Evolutionary conservation across 2,329 filamentous ascomycete genomes (phyloP), one percentile per base, ranked within the genome.

Genomic region (Clonostachys sp.): DNA sequence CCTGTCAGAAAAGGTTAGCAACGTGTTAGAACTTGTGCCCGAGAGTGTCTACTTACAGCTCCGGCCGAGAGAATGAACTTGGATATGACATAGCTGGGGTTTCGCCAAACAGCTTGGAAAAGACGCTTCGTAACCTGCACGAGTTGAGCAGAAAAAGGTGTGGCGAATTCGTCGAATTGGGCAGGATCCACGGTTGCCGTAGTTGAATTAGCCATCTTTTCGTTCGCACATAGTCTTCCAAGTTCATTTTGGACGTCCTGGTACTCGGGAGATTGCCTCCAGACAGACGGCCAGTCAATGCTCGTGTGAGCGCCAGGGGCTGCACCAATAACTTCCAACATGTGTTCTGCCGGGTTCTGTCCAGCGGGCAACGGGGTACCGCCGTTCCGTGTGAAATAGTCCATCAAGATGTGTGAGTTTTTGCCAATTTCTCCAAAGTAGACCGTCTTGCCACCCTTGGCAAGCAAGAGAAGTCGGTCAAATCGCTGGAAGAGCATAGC

Each of bases 31-130:
- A 10, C 9, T 30, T 4, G 24, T 4, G 1, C 9, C 2, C 8
- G 24, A 30, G 24, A 30, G 24, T 10, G 8, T 30, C 24, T 30
- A 10, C 24, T 30, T 30, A 30, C 24, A 30, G 24, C 24, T 30
- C 24, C 65, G 18, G 78, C 69, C 60, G 84, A 89, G 16, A 95
- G 82, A 2, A 77, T 68, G 13, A 48, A 45, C 71, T 92, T 92
- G 54, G 85, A 83, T 70, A 89, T 91, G 64, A 92, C 89, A 71
- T 92, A 92, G 5, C 80, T 77, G 0, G 89, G 89, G 1, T 83
- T 89, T 48, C 89, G 84, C 87, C 88, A 92, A 75, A 90, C 91
- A 63, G 91, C 87, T 59, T 89, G 77, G 70, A 91, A 90, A 16
- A 90, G 83, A 58, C 89, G 86, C 49, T 77, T 59, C 16, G 78